phyloP scores from a whole-genome alignment of 2,329 filamentous ascomycete species.

The Exophiala alcalophila region DNA sequence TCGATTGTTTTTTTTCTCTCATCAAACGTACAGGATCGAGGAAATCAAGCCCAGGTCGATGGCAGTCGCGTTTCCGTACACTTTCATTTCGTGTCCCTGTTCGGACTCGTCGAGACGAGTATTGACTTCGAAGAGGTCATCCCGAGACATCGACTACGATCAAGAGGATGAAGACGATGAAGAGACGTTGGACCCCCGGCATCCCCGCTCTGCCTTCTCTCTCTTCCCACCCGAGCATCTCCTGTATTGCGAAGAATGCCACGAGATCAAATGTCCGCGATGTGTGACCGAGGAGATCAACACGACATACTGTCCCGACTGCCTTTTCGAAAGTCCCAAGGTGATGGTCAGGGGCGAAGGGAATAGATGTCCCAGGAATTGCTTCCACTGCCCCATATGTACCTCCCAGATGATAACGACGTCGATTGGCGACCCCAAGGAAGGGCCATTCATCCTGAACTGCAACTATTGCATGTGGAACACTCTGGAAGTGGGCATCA shows the following conservation, averaged over 20 bases:
- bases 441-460: conserved; percentile 70
- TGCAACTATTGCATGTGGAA: conserved; percentile 95
- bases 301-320: conserved; percentile 92
- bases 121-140: conserved; percentile 25
- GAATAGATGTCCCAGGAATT: conserved; percentile 91
- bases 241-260: conserved; percentile 95
- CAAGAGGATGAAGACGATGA: conserved; percentile 65
- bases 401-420: conserved; percentile 74
- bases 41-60: conserved; percentile 35
- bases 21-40: too few relatives aligned
- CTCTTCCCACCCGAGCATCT: conserved; percentile 91
- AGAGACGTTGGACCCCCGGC: conserved; percentile 79
- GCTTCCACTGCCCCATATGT: conserved; percentile 91
- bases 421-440: conserved; percentile 44
- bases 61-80: conserved; percentile 60
- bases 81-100: conserved; percentile 64
- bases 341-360: conserved; percentile 90
- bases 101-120: conserved; percentile 35
- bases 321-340: conserved; percentile 91
- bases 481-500: conserved; percentile 81
- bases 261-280: conserved; percentile 88
- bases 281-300: conserved; percentile 92
- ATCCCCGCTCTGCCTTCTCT: conserved; percentile 81
- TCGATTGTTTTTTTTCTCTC: too few relatives aligned
- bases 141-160: conserved; percentile 33